Conservation (phyloP, 148 eudicot species). For the Cornus kousa region DNA sequence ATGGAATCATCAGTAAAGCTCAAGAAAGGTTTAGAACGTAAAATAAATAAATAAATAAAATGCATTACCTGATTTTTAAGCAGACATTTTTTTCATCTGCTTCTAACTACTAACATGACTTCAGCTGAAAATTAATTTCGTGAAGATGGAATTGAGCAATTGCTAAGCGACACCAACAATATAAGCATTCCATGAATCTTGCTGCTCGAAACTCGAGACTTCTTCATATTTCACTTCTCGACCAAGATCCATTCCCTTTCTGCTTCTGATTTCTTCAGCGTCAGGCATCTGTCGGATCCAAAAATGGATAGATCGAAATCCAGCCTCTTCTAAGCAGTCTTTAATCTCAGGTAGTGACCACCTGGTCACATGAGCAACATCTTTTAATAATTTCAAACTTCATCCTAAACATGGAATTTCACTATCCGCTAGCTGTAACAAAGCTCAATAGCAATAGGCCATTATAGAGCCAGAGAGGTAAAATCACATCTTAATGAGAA, state of each 20-base stretch:
- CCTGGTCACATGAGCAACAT: constrained; percentile 28
- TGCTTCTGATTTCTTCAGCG: constrained; percentile 50
- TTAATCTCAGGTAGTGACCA: constrained; percentile 97
- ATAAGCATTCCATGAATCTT: constrained; percentile 97
- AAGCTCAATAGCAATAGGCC: background rate
- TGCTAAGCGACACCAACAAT: constrained; percentile 74
- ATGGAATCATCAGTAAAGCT: too few species aligned
- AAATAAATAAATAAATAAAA: too few species aligned
- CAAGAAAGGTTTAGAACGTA: too few species aligned
- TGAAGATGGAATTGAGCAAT: background rate
- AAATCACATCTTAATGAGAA: background rate
- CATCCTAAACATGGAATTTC: background rate
- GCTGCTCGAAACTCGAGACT: constrained; percentile 78
- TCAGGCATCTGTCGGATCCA: constrained; percentile 92
- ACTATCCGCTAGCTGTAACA: background rate
- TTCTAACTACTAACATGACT: too few species aligned
- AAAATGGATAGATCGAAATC: constrained; percentile 73
- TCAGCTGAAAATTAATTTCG: too few species aligned
- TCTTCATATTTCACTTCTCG: constrained; percentile 84
- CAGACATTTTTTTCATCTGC: too few species aligned
- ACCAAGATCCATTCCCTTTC: constrained; percentile 62
- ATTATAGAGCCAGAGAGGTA: background rate
- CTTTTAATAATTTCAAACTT: background rate
- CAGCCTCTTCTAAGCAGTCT: constrained; percentile 93
- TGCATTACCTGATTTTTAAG: too few species aligned